Evolutionary conservation across 2,329 filamentous ascomycete species (phyloP), one percentile per base, ranked within the genome.

Genomic region (Phialophora verrucosa): DNA sequence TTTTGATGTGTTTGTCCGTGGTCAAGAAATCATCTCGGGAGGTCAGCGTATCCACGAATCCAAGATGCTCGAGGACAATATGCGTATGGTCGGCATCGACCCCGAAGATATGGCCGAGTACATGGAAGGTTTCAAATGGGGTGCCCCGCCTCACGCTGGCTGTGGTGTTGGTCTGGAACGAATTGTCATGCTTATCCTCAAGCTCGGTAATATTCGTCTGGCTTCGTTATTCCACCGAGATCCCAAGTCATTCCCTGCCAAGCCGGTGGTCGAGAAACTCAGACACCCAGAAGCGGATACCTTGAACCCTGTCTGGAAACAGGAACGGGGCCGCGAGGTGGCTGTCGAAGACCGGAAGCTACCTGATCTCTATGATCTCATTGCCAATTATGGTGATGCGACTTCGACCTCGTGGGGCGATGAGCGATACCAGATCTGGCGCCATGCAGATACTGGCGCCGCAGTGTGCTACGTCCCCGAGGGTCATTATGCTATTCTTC

Each of bases 331-430:
- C 74, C 85, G 78, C 78, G 81, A 59, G 78, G 76, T 55, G 59
- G 77, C 70, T 3, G 62, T 69, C 2, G 82, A 82, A 12, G 76
- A 79, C 59, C 80, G 83, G 7, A 83, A 88, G 58, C 82, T 90
- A 62, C 93, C 93, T 59, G 84, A 91, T 0, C 77, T 97, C 4
- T 91, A 93, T 76, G 90, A 96, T 75, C 88, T 97, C 50, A 93
- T 97, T 76, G 92, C 92, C 75, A 97, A 97, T 78, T 97, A 97
- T 73, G 93, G 93, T 69, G 93, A 97, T 78, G 92, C 93, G 1
- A 93, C 92, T 57, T 96, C 96, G 75, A 97, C 93, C 0, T 95
- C 92, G 0, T 97, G 93, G 92, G 86, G 95, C 7, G 93, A 97
- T 76, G 91, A 93, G 6, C 88, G 92, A 6, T 97, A 93, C 77